phyloP scores from a whole-genome alignment of 129 eudicot species.

The Escallonia herrerae region DNA sequence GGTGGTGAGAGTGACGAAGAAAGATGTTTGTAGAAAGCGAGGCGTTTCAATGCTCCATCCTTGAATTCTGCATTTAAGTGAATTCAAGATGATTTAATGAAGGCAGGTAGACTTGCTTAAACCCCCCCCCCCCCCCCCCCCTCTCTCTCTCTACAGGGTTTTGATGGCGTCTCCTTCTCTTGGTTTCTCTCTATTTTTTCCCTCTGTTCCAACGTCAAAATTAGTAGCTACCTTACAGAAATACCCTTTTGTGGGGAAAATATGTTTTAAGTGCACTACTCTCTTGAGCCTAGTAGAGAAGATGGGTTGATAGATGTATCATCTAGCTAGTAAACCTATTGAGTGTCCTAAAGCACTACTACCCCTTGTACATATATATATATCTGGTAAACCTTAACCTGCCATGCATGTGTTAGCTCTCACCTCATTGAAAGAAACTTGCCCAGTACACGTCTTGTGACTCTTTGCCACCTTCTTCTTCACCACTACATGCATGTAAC shows the following conservation, averaged over 20 bases:
- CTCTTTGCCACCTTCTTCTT: too few relatives aligned
- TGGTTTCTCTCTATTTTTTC: not conserved
- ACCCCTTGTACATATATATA: not conserved
- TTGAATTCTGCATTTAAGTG: slow-evolving; percentile 40
- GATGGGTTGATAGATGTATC: slow-evolving; percentile 8
- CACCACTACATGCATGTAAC: too few relatives aligned
- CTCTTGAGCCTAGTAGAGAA: not conserved
- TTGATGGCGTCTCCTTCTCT: not conserved
- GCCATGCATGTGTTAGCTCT: not conserved
- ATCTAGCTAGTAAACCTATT: not conserved
- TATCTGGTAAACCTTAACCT: not conserved
- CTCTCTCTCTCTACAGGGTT: not conserved
- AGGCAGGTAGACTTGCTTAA: slow-evolving; percentile 37
- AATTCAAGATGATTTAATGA: slow-evolving; percentile 41
- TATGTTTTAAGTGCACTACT: not conserved
- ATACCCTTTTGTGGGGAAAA: not conserved
- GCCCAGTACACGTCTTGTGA: not conserved
- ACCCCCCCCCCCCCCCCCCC: slow-evolving; percentile 1
- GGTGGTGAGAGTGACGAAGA: slow-evolving; percentile 42
- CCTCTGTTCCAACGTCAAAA: not conserved
- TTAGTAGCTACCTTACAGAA: not conserved
- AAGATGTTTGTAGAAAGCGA: slow-evolving; percentile 45
- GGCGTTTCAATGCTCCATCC: slow-evolving; percentile 41
- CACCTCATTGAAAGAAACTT: not conserved
- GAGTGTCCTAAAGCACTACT: not conserved